Evolutionary conservation across 371 early-diverging fungal species (phyloP), one percentile per base, ranked within the genome.

Genomic region (Pancytospora philotis): DNA sequence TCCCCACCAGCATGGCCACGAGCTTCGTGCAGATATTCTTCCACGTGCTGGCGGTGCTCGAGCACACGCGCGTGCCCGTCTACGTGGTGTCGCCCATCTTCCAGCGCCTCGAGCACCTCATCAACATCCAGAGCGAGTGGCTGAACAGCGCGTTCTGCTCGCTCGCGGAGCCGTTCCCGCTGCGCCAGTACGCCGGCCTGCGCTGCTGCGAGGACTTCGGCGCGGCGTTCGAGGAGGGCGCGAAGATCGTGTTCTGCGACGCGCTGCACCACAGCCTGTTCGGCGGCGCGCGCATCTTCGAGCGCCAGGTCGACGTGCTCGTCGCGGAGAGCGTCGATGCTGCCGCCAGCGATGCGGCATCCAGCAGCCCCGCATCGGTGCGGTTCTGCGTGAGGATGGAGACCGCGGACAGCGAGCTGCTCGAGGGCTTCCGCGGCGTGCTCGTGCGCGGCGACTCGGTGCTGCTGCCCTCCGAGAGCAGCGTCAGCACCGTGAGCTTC

Each of bases 71-170:
- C 8, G 30, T 68, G 3, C 10, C 10, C 2, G 25, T 68, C 6
- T 45, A 19, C 39, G 35, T 68, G 32, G 51, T 68, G 35, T 65
- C 63, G 3, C 3, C n/a, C 19, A 2, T 56, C 19, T 68, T 68
- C 62, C 31, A 37, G 16, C 51, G 36, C 27, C 45, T 68, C 22
- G 16, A 62, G 6, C 2, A 31, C 2, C 63, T 22, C n/a, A 6
- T 68, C 28, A 68, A 68, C 37, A 8, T 35, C 16, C 68, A 68
- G 22, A 68, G 34, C 10, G 68, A 68, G 19, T 68, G 68, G 68
- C 19, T 68, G 2, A 45, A 61, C 25, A 49, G 8, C 16, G 32
- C 32, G 3, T 39, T 58, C 13, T 19, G 4, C 22, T 28, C 4
- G 4, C 19, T 32, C 19, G 6, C 3, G 8, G 68, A 68, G 41